phyloP scores from a whole-genome alignment of 192 early-diverging fungal species.

The Backusella australiensis region DNA sequence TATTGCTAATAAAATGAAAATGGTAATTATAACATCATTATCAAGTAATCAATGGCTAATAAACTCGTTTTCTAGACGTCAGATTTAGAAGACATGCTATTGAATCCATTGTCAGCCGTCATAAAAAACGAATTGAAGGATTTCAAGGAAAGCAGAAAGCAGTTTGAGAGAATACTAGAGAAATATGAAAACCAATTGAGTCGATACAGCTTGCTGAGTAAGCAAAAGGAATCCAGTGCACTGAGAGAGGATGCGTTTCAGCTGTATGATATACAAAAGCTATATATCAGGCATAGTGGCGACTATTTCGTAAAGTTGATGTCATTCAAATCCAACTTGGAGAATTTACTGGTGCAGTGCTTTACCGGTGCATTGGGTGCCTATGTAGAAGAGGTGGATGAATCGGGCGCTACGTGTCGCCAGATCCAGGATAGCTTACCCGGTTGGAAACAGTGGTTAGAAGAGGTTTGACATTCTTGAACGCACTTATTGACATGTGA shows the following conservation, averaged over 20 bases:
- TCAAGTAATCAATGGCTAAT: no score
- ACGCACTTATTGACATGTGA: neutral
- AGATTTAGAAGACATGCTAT: constrained; percentile 57
- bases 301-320: constrained; percentile 57
- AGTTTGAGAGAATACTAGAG: constrained; percentile 45
- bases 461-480: constrained; percentile 23
- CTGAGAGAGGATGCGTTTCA: constrained; percentile 71
- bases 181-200: constrained; percentile 64
- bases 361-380: constrained; percentile 43
- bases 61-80: constrained; percentile 31
- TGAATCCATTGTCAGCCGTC: constrained; percentile 57
- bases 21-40: constrained; percentile 27
- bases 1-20: constrained; percentile 44
- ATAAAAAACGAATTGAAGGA: constrained; percentile 62
- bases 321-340: constrained; percentile 50
- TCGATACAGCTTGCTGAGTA: constrained; percentile 55
- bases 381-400: constrained; percentile 42
- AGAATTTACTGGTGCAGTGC: constrained; percentile 45
- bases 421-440: constrained; percentile 35
- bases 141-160: constrained; percentile 51
- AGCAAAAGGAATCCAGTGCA: constrained; percentile 64
- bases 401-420: constrained; percentile 29
- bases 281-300: constrained; percentile 52
- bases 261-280: constrained; percentile 63
- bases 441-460: constrained; percentile 35